Evolutionary conservation across 305 asterid genomes (phyloP).

Genomic region (Stenogyne calaminthoides): DNA sequence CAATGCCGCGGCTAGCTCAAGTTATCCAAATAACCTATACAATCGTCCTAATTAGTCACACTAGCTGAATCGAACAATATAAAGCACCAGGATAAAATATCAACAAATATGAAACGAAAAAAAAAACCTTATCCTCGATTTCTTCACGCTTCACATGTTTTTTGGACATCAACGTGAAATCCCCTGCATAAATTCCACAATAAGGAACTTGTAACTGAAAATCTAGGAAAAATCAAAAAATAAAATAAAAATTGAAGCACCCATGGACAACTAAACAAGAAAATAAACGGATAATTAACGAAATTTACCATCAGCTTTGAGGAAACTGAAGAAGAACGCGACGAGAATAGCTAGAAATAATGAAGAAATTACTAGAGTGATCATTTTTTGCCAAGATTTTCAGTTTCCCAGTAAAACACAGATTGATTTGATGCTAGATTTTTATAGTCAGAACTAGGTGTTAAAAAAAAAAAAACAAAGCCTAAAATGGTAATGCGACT

Average conservation of each 20-base stretch:
- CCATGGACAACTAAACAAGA: not conserved
- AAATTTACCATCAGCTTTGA: conserved; percentile 75
- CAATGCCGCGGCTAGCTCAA: conserved; percentile 98
- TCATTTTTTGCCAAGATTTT: conserved; percentile 31
- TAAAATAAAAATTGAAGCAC: not conserved
- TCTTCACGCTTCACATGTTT: conserved; percentile 70
- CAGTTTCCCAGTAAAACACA: not conserved
- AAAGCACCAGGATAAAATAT: not conserved
- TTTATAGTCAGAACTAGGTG: not conserved
- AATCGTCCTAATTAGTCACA: conserved; percentile 16
- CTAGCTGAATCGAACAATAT: not conserved
- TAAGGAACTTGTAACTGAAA: not conserved
- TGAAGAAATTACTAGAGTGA: conserved; percentile 39
- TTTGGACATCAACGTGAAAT: conserved; percentile 78
- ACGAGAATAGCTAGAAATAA: conserved; percentile 31
- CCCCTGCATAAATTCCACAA: conserved; percentile 50
- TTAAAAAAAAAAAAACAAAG: not conserved
- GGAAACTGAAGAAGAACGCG: conserved; percentile 49
- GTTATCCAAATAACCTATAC: conserved; percentile 91
- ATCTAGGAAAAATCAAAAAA: not conserved
- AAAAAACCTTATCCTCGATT: conserved; percentile 80
- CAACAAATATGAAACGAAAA: conserved; percentile 1
- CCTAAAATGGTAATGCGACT: too few species aligned
- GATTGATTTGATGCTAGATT: not conserved
- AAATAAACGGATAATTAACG: not conserved